Evolutionary conservation across 1,284 basidiomycete genomes (phyloP), one percentile per base, ranked within the genome.

Genomic region (Rhodotorula sp.): DNA sequence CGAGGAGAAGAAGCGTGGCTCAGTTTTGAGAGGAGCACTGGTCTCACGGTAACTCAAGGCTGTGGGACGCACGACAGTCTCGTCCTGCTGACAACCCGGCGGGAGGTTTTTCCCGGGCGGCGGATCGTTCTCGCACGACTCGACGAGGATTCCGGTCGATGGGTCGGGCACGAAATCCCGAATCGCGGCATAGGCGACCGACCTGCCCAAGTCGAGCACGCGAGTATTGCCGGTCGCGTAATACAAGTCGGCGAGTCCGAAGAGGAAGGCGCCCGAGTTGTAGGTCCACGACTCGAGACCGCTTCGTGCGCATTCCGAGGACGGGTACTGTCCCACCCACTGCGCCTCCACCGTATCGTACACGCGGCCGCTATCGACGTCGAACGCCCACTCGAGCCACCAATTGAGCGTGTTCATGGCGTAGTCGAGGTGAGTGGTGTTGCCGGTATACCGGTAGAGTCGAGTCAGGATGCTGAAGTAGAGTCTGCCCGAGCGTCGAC

Each of bases 401-500:
- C 73, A 74, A 62, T 74, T 72, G 67, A 74, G 67, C 28, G 71
- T 72, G 48, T 68, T 67, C 62, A 72, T 64, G 16, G 67, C 48
- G 31, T 69, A 55, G 28, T 66, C 48, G 58, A 61, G 72, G 64
- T 74, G 67, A 15, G 58, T 60, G 14, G 26, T n/a, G 64, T 69
- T 60, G 59, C 71, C 67, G 5, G 73, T 74, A 62, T 54, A 67
- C 21, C 70, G 70, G 52, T 74, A 74, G 26, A 73, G 59, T 6
- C 73, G 73, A 2, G 73, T 66, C 14, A 72, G 58, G 43, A 60
- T 60, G 54, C 64, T 61, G 58, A 74, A 72, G 57, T 74, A 67
- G 31, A 74, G 67, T 14, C 68, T 72, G 62, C 21, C 19, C 2
- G 16, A 2, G 0, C 5, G 15, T 23, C 23, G 34, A n/a, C 23